phyloP scores from a whole-genome alignment of 1,284 basidiomycete genomes.

The Waitea zeae region DNA sequence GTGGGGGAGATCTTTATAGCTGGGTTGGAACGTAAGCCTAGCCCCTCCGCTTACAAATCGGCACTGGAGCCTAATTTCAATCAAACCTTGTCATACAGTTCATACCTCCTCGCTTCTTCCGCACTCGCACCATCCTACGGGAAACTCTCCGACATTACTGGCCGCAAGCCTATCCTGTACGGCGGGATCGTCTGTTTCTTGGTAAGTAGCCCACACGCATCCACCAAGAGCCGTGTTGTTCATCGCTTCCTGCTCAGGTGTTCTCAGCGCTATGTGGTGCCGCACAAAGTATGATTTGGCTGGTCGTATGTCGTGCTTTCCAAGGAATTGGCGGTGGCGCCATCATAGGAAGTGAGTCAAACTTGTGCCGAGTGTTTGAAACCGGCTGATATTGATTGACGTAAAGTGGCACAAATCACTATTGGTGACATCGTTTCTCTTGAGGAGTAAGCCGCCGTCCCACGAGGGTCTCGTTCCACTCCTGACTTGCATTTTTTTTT shows the following conservation, averaged over 20 bases:
- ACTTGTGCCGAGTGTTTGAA: too few species aligned
- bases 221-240: constrained; percentile 1
- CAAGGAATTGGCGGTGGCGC: constrained; percentile 79
- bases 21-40: constrained; percentile 58
- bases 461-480: not conserved
- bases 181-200: constrained; percentile 53
- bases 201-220: constrained; percentile 17
- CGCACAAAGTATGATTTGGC: constrained; percentile 60
- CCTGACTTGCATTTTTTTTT: constrained; percentile 1
- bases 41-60: too few species aligned
- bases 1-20: constrained; percentile 50
- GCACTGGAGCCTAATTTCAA: too few species aligned
- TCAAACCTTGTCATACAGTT: constrained; percentile 28
- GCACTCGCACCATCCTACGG: constrained; percentile 58
- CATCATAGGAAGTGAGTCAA: too few species aligned
- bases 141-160: constrained; percentile 51
- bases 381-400: too few species aligned
- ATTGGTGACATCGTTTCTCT: constrained; percentile 69
- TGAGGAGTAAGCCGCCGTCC: constrained; percentile 35
- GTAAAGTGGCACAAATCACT: constrained; percentile 48
- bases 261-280: constrained; percentile 74
- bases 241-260: constrained; percentile 24
- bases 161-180: constrained; percentile 64
- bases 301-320: constrained; percentile 59
- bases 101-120: constrained; percentile 59